Evolutionary conservation across 768 basidiomycete genomes (phyloP), one percentile per base, ranked within the genome.

Genomic region (Trametes coccinea): DNA sequence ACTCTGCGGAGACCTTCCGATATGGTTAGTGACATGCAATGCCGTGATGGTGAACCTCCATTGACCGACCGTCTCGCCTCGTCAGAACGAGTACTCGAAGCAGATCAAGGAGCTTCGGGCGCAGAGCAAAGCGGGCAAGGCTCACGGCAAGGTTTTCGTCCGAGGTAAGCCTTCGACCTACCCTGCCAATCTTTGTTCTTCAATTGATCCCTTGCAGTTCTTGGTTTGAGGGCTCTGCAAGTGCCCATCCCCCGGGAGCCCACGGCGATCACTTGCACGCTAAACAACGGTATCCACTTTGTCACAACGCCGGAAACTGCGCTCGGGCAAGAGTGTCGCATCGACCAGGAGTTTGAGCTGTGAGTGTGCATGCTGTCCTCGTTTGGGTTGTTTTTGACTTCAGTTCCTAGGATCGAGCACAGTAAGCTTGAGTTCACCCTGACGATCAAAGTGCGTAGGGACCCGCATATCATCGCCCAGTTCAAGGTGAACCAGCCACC

Each of bases 251-350:
- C 95, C 0, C 76, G 77, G n/a, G 81, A 92, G 64, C 75, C 83
- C 0, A 94, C 95, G 0, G 81, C 78, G 30, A 77, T 97, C 60
- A 89, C 88, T 9, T 93, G 93, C 72, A 93, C 93, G 0, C 80
- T 98, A 63, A 97, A 98, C 75, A 98, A 98, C 69, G 95, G 95
- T 7, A 95, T 98, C 52, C 95, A 97, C 73, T 95, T 90, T 65
- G 95, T 98, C 39, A 92, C 91, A 4, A 97, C 93, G 7, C 93
- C 91, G 1, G 90, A 92, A 68, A 84, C 80, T 56, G 77, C 79
- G n/a, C 72, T 95, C 2, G 78, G 73, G 31, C 70, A 72, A 44
- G 84, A 89, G 49, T 82, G 83, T 54, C 78, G 80, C 10, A 89
- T 95, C 56, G 88, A 92, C 49, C 92, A 94, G 72, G 93, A 95